Evolutionary conservation across 768 basidiomycete species (phyloP).

Genomic region (Mrakia frigida): DNA sequence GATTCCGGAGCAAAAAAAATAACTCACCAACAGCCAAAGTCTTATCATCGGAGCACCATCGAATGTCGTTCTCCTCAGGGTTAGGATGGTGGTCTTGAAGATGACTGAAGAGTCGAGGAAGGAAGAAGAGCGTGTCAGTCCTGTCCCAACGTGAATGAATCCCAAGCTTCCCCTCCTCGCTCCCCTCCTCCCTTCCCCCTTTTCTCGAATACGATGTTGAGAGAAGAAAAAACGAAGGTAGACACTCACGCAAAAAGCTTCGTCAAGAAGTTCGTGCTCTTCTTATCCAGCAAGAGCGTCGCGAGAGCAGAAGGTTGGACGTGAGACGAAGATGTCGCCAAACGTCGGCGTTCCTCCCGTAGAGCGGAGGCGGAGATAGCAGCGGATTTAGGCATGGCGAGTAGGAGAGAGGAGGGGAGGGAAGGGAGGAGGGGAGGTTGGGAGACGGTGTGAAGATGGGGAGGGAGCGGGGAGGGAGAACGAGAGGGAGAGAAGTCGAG

Average conservation of each 20-base stretch:
- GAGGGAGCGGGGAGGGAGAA: background rate
- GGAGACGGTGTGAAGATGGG: background rate
- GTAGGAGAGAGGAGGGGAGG: background rate
- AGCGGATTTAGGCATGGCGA: background rate
- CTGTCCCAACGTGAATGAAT: background rate
- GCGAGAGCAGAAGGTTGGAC: background rate
- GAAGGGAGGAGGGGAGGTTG: background rate
- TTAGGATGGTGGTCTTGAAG: background rate
- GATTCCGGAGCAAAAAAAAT: no score
- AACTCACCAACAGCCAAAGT: constrained; percentile 2
- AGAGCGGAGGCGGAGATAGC: background rate
- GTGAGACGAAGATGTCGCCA: background rate
- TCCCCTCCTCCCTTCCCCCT: background rate
- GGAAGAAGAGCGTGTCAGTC: background rate
- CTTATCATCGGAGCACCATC: background rate
- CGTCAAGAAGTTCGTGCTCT: background rate
- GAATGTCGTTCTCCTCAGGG: background rate
- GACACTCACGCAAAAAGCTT: background rate
- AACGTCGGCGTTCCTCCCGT: background rate
- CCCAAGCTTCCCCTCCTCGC: background rate
- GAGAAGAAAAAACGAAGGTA: background rate
- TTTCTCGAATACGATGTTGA: background rate
- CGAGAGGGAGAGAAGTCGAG: background rate
- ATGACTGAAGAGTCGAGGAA: background rate
- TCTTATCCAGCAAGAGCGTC: background rate